Base-by-base conservation (phyloP, 345 rosid genomes). In the Carallia pectinifolia region DNA sequence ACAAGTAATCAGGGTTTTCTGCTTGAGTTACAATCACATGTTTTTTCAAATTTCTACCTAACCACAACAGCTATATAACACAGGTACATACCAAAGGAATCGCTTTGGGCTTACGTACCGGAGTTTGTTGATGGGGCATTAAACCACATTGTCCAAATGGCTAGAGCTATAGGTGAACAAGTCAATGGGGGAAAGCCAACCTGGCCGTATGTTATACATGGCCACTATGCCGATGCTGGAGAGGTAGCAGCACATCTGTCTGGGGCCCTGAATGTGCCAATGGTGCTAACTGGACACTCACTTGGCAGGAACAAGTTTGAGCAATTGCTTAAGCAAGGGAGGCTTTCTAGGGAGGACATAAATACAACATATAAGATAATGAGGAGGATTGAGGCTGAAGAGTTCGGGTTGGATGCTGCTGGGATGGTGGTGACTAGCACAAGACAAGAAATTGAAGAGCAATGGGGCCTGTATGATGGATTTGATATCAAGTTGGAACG, bases 381-480 rank as follows among this genome's bases (percentile, higher is more conserved):
- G 79, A 85, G 86, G 75, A 85, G 90, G 66, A 86, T 83, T 37
- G 90, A 81, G 48, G 90, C 81, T 13, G 90, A 86, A 68, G 90
- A 88, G 76, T 61, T 82, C 58, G 86, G 86, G 7, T 33, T 88
- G 59, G 93, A 88, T 81, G 84, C 84, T 4, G 78, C 90, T 16
- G 88, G 86, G 64, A 82, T 86, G 88, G 84, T 88, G 68, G 88
- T 86, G 6, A 88, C 93, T 8, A 88, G 93, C 77, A 88, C 90
- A 3, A 85, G 83, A 71, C 93, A 86, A 75, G 90, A 88, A 84
- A 86, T 86, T n/a, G 89, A 88, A 69, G 88, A 83, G 58, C 90
- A 88, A 64, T 88, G 93, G 93, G 90, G 90, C 16, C 69, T 88
- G 70, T 88, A 88, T n/a, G 90, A 88, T 10, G 90, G 90, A 53